Percentiles rank a stretch among this genome's conserved stretches.
These are phyloP conservation scores for Dorcoceras hygrometricum DNA, from an alignment of 257 asterid genomes.

Conservation along the genomic window DNA sequence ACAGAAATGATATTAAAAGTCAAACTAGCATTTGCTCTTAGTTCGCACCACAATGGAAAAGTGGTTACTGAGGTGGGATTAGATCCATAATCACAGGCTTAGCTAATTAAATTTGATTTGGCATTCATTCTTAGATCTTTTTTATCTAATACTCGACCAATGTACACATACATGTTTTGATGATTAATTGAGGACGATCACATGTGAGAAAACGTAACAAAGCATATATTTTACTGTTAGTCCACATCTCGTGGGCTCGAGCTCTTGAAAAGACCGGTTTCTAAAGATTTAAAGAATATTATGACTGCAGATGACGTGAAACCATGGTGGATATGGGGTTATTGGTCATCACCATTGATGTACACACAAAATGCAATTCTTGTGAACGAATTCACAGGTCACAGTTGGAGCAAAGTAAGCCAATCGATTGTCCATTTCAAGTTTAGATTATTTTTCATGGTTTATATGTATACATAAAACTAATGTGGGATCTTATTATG, in stretches of 20 bases:
- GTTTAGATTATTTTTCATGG: neutral
- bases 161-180: no score
- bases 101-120: no score
- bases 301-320: slow-evolving; percentile 45
- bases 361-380: slow-evolving; percentile 63
- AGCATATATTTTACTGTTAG: no score
- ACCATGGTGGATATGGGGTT: slow-evolving; percentile 83
- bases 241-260: neutral
- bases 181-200: no score
- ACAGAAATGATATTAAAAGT: neutral
- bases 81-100: no score
- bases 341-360: slow-evolving; percentile 70
- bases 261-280: neutral
- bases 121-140: no score
- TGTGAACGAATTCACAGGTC: slow-evolving; percentile 56
- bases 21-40: neutral
- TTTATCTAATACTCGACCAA: no score
- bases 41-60: no score
- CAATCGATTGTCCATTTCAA: neutral
- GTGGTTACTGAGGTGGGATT: no score
- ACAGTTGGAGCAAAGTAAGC: slow-evolving; percentile 62
- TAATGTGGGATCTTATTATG: slow-evolving; percentile 4
- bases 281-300: neutral
- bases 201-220: no score
- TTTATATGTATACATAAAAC: neutral